Conservation (phyloP, 768 basidiomycete species). For the Hemileccinum rubropunctum region DNA sequence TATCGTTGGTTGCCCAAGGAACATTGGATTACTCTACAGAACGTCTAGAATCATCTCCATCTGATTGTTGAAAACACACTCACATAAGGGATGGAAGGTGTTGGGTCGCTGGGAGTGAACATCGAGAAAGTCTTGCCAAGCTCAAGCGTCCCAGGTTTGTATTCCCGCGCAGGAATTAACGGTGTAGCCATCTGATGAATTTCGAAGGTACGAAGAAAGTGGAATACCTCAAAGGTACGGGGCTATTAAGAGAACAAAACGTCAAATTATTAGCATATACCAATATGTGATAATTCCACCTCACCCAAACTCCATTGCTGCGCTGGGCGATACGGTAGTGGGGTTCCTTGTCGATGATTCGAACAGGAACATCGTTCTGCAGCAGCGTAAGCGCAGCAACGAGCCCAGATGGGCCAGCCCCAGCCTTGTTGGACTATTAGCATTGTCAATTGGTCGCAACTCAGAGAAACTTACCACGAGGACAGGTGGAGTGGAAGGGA, state of each 20-base stretch:
- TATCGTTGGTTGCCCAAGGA: slow-evolving; percentile 24
- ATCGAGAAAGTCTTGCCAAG: slow-evolving; percentile 7
- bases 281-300: neutral
- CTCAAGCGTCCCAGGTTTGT: slow-evolving; percentile 28
- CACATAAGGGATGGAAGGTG: slow-evolving; percentile 28
- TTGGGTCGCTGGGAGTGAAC: slow-evolving; percentile 11
- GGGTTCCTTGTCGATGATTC: slow-evolving; percentile 49
- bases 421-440: slow-evolving; percentile 12
- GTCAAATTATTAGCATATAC: neutral
- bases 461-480: slow-evolving; percentile 16
- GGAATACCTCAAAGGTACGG: slow-evolving; percentile 43
- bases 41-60: neutral
- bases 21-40: slow-evolving; percentile 1
- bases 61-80: neutral
- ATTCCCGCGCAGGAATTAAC: slow-evolving; percentile 30
- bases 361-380: slow-evolving; percentile 49
- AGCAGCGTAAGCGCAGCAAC: slow-evolving; percentile 33
- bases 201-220: slow-evolving; percentile 40
- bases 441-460: neutral
- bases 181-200: slow-evolving; percentile 32
- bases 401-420: slow-evolving; percentile 31
- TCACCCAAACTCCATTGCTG: slow-evolving; percentile 38
- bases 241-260: slow-evolving; percentile 9
- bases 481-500: slow-evolving; percentile 11
- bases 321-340: slow-evolving; percentile 37